Percentiles rank a stretch among this genome's conserved stretches.
phyloP scores from a whole-genome alignment of 495 filamentous ascomycete genomes.

The Penicillium turbatum region DNA sequence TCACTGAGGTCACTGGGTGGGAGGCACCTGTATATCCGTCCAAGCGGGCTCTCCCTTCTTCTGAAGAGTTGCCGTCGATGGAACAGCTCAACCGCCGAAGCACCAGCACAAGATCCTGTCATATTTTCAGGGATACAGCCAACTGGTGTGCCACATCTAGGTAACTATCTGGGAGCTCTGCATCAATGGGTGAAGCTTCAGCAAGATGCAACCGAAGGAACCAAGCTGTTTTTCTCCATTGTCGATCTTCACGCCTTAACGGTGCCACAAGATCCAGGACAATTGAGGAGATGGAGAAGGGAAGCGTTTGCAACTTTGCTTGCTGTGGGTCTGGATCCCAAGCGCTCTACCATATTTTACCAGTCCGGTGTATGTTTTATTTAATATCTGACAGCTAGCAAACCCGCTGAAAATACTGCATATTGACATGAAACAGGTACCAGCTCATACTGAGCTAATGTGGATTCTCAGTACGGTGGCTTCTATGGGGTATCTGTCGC shows the following conservation, averaged over 20 bases:
- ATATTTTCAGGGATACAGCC: conserved; percentile 97
- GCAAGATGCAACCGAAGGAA: conserved; percentile 48
- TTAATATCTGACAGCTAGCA: background rate
- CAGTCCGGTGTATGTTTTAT: conserved; percentile 59
- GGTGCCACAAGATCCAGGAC: conserved; percentile 54
- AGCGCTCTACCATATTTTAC: conserved; percentile 74
- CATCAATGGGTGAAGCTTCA: conserved; percentile 80
- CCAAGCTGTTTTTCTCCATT: conserved; percentile 72
- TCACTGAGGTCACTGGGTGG: conserved; percentile 5
- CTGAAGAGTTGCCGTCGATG: conserved; percentile 10
- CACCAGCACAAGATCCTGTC: conserved; percentile 15
- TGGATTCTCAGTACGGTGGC: conserved; percentile 93
- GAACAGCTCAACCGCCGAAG: conserved; percentile 9
- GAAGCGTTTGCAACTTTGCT: conserved; percentile 76
- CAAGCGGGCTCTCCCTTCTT: conserved; percentile 1
- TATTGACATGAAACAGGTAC: conserved; percentile 49
- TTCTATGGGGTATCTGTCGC: conserved; percentile 78
- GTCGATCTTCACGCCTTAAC: conserved; percentile 95
- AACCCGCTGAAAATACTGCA: background rate
- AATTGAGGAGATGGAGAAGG: conserved; percentile 58
- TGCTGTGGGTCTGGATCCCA: conserved; percentile 77
- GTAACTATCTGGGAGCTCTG: conserved; percentile 94
- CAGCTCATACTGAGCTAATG: conserved; percentile 81
- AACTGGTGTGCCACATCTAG: conserved; percentile 90
- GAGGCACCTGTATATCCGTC: background rate